phyloP scores from a whole-genome alignment of 2,329 filamentous ascomycete genomes.

The Sporothrix protearum region DNA sequence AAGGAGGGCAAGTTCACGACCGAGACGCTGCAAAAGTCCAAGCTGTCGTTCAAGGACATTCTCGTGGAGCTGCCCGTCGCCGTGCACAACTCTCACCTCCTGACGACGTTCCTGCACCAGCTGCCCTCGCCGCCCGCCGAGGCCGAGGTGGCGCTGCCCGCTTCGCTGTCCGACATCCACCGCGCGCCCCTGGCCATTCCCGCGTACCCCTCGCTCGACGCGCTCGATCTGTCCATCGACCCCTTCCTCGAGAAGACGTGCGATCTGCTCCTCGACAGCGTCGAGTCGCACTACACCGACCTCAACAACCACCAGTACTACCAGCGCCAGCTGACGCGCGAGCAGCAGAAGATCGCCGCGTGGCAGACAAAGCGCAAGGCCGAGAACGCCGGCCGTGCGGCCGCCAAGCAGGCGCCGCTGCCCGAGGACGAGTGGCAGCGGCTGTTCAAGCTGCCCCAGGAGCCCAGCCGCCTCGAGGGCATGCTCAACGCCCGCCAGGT shows the following conservation, averaged over 20 bases:
- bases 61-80: conserved; percentile 83
- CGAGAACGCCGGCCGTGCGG: conserved; percentile 80
- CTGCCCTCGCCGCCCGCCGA: conserved; percentile 64
- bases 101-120: conserved; percentile 93
- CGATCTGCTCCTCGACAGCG: conserved; percentile 91
- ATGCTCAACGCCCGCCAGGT: conserved; percentile 95
- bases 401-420: conserved; percentile 82
- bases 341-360: conserved; percentile 92
- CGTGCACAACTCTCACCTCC: conserved; percentile 95
- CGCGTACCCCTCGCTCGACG: conserved; percentile 83
- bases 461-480: conserved; percentile 87
- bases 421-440: conserved; percentile 98
- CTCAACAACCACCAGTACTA: conserved; percentile 99
- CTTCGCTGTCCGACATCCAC: conserved; percentile 73
- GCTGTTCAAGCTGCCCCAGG: conserved; percentile 94
- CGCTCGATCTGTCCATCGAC: conserved; percentile 88
- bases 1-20: conserved; percentile 98
- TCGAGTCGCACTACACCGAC: conserved; percentile 97
- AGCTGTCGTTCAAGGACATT: conserved; percentile 90
- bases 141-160: conserved; percentile 69
- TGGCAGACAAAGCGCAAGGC: conserved; percentile 97
- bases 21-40: conserved; percentile 93
- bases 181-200: conserved; percentile 60
- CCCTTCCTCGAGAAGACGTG: conserved; percentile 98
- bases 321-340: conserved; percentile 85